Evolutionary conservation across 805 yeast species (phyloP).

Genomic region (Yueomyces sinensis): DNA sequence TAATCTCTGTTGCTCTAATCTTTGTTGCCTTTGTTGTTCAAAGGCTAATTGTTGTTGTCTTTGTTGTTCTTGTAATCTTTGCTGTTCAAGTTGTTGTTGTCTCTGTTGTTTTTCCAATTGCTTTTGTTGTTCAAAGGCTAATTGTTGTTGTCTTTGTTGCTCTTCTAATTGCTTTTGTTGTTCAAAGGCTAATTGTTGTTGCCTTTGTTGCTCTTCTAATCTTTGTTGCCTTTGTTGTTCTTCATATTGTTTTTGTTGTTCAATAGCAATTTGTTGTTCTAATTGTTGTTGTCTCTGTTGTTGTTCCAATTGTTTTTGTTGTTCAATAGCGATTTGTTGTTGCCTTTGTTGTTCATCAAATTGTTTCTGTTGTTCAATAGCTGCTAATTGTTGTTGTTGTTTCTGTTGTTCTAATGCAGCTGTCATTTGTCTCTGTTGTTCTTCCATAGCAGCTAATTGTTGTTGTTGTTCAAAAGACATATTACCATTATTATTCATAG

Average conservation of each 20-base stretch:
- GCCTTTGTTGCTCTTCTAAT: slow-evolving; percentile 11
- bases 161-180: not conserved
- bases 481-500: too few species aligned
- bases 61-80: slow-evolving; percentile 12
- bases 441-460: slow-evolving; percentile 12
- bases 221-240: not conserved
- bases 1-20: not conserved
- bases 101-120: too few species aligned
- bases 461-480: too few species aligned
- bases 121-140: not conserved
- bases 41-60: slow-evolving; percentile 10
- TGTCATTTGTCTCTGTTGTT: slow-evolving; percentile 18
- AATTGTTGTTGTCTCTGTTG: not conserved
- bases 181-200: slow-evolving; percentile 6
- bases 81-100: too few species aligned
- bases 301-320: not conserved
- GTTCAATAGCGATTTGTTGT: slow-evolving; percentile 13
- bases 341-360: slow-evolving; percentile 7
- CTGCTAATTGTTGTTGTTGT: slow-evolving; percentile 11
- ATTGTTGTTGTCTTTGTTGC: not conserved
- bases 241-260: not conserved
- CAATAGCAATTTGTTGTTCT: slow-evolving; percentile 1
- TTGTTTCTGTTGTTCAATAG: slow-evolving; percentile 15
- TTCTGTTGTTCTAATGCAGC: slow-evolving; percentile 12
- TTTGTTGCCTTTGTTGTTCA: not conserved